A percentile compares a stretch with the other conserved stretches of the same genome.
These are phyloP conservation scores for Eutrema yunnanense DNA, from an alignment of 345 rosid species.

Conservation along the genomic window DNA sequence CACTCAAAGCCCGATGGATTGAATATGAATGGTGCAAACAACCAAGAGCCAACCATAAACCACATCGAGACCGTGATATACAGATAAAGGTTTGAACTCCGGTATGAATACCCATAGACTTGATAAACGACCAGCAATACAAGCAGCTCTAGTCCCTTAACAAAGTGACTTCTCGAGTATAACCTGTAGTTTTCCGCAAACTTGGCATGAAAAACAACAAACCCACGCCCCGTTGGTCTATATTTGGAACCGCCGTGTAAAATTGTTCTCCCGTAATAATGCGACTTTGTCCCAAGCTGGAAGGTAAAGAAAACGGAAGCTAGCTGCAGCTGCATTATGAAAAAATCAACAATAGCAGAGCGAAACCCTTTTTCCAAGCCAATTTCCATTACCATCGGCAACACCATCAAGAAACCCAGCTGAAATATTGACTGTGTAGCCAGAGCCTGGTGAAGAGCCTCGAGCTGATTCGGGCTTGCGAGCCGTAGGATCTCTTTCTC, in stretches of 20 bases:
- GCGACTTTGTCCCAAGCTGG: constrained; percentile 97
- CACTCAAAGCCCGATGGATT: constrained; percentile 97
- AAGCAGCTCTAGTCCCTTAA: constrained; percentile 76
- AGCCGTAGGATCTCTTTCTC: constrained; percentile 53
- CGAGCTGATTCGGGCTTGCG: constrained; percentile 49
- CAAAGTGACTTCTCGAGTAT: constrained; percentile 94
- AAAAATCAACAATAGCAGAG: constrained; percentile 72
- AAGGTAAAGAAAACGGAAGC: constrained; percentile 93
- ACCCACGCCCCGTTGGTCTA: constrained; percentile 82
- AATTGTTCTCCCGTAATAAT: constrained; percentile 81
- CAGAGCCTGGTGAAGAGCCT: constrained; percentile 75
- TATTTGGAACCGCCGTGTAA: constrained; percentile 89
- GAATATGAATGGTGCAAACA: constrained; percentile 89
- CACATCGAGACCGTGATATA: constrained; percentile 82
- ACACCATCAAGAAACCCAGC: constrained; percentile 70
- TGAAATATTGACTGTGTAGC: constrained; percentile 83
- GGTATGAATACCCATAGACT: constrained; percentile 64
- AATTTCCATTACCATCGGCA: constrained; percentile 95
- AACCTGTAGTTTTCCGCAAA: constrained; percentile 84
- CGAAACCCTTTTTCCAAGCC: constrained; percentile 92
- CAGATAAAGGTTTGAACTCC: constrained; percentile 60
- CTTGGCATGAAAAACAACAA: constrained; percentile 88
- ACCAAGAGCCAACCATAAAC: constrained; percentile 94
- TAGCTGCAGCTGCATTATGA: constrained; percentile 92
- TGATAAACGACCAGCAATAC: constrained; percentile 61